phyloP scores from a whole-genome alignment of 2,329 filamentous ascomycete genomes.

The Fusarium odoratissimum region DNA sequence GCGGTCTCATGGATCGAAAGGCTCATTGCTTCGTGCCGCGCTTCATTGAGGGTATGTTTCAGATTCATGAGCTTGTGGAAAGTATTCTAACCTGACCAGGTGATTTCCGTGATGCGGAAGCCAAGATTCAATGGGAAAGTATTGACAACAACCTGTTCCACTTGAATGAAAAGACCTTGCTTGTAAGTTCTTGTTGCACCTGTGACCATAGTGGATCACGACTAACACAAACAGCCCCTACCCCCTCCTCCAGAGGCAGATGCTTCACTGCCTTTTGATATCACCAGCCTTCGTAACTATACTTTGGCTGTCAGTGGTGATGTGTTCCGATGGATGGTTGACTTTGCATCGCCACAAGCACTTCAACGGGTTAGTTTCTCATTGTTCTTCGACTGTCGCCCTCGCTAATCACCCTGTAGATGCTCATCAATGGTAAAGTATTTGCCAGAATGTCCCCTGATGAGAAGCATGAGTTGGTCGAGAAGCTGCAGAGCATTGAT shows the following conservation, averaged over 20 bases:
- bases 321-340: slow-evolving; percentile 95
- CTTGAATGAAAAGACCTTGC: slow-evolving; percentile 82
- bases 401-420: slow-evolving; percentile 58
- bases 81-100: slow-evolving; percentile 56
- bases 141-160: slow-evolving; percentile 86
- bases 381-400: background rate
- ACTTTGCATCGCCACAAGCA: slow-evolving; percentile 85
- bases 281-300: slow-evolving; percentile 84
- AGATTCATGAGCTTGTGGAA: background rate
- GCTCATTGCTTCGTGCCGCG: slow-evolving; percentile 94
- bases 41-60: slow-evolving; percentile 75
- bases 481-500: slow-evolving; percentile 95
- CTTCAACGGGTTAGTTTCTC: slow-evolving; percentile 70
- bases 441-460: slow-evolving; percentile 99
- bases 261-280: slow-evolving; percentile 85
- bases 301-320: slow-evolving; percentile 91
- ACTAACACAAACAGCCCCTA: slow-evolving; percentile 66
- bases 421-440: slow-evolving; percentile 91
- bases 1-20: slow-evolving; percentile 80
- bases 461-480: slow-evolving; percentile 97
- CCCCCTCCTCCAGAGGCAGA: slow-evolving; percentile 78
- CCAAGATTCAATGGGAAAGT: slow-evolving; percentile 87
- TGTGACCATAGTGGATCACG: background rate
- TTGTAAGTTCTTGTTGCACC: slow-evolving; percentile 56
- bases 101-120: slow-evolving; percentile 77